Evolutionary conservation across 2,329 filamentous ascomycete species (phyloP).

Genomic region (Arthrobotrys megalospora): DNA sequence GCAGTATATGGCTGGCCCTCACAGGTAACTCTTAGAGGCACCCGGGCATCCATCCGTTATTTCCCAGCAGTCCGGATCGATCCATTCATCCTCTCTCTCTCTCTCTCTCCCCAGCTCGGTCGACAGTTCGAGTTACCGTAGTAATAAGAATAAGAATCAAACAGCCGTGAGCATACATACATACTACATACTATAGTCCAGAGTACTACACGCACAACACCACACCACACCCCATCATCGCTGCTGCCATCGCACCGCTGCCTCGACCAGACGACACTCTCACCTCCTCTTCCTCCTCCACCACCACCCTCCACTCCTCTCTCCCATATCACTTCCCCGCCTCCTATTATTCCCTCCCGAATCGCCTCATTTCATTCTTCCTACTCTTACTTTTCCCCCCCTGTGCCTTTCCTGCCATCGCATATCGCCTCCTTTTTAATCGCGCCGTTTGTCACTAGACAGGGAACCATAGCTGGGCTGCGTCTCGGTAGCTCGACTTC

Average conservation of each 20-base stretch:
- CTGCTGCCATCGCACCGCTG: background rate
- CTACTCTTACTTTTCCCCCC: background rate
- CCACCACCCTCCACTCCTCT: background rate
- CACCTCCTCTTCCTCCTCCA: background rate
- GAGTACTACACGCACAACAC: no score
- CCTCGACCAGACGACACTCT: background rate
- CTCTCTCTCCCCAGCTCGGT: background rate
- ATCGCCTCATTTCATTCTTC: constrained; percentile 1
- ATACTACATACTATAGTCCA: no score
- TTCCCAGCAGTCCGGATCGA: no score
- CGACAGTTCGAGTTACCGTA: no score
- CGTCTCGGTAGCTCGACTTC: constrained; percentile 47
- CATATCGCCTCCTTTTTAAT: constrained; percentile 27
- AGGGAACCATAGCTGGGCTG: constrained; percentile 11
- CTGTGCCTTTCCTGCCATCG: background rate
- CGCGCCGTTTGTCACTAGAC: constrained; percentile 22
- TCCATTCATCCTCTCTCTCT: background rate
- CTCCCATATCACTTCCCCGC: background rate
- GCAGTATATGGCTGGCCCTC: no score
- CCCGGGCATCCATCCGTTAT: no score
- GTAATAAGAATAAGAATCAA: no score
- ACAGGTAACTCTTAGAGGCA: no score
- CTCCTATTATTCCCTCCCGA: background rate
- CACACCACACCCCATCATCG: background rate
- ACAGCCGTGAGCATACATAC: no score